A percentile compares a stretch with the other conserved stretches of the same genome.
Conservation (phyloP, 306 rosid genomes). For the Quercus mongolica region DNA sequence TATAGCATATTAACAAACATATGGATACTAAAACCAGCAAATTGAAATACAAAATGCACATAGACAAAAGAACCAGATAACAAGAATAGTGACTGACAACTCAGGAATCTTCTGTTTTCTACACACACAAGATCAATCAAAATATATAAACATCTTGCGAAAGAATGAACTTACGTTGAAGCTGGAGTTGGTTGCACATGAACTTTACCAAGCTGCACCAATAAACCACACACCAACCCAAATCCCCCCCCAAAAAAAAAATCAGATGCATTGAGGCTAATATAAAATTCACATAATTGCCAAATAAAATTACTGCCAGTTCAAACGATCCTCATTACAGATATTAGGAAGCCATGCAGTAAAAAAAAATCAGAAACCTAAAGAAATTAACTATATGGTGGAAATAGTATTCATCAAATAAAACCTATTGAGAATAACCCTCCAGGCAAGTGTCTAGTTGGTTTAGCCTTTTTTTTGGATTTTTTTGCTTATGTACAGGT, state of each 20-base stretch:
- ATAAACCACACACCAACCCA: neutral
- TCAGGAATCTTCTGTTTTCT: neutral
- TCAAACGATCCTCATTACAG: neutral
- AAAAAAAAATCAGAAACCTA: neutral
- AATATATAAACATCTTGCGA: neutral
- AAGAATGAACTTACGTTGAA: conserved; percentile 67
- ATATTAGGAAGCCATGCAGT: neutral
- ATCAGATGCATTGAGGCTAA: neutral
- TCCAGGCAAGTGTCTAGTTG: neutral
- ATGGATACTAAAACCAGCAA: neutral
- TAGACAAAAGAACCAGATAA: neutral
- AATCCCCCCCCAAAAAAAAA: neutral
- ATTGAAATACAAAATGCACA: neutral
- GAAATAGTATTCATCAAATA: neutral
- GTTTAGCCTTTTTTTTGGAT: no score
- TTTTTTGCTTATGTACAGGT: no score
- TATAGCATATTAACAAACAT: neutral
- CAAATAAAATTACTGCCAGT: neutral
- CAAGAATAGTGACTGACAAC: neutral
- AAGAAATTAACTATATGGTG: neutral
- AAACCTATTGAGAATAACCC: neutral
- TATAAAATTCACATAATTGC: neutral
- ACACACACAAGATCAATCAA: neutral
- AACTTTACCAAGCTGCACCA: conserved; percentile 70
- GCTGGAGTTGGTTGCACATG: conserved; percentile 75